Conservation (phyloP, 2,329 filamentous ascomycete genomes). For the Leptographium flavum region DNA sequence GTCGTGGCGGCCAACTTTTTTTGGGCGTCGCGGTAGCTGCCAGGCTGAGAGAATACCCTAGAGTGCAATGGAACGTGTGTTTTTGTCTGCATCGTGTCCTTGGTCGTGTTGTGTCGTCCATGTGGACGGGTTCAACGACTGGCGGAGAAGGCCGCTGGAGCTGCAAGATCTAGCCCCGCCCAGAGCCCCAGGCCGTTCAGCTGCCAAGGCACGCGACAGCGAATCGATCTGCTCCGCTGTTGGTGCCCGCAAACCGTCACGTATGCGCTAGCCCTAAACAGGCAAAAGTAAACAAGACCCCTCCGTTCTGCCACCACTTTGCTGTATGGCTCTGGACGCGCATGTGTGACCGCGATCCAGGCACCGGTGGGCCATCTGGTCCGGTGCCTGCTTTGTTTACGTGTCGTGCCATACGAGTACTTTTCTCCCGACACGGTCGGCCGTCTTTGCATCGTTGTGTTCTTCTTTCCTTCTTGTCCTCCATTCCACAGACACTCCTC, state of each 20-base stretch:
- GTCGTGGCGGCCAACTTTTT: conserved; percentile 15
- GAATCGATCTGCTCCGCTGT: neutral
- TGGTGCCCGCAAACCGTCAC: too few relatives aligned
- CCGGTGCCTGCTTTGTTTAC: neutral
- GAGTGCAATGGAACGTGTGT: neutral
- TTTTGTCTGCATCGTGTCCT: too few relatives aligned
- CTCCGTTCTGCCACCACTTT: neutral
- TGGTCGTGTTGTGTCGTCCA: too few relatives aligned
- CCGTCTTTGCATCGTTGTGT: too few relatives aligned
- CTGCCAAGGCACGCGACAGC: neutral
- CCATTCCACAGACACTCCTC: neutral
- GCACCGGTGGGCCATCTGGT: neutral
- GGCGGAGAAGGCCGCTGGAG: too few relatives aligned
- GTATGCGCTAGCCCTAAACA: conserved; percentile 2
- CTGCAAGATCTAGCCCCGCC: too few relatives aligned
- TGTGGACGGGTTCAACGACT: too few relatives aligned
- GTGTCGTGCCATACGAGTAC: neutral
- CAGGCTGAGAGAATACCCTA: neutral
- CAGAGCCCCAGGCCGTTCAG: too few relatives aligned
- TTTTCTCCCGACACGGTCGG: neutral
- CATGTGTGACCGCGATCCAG: neutral
- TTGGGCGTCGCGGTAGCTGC: neutral
- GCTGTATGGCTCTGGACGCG: neutral
- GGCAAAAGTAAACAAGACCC: conserved; percentile 9
- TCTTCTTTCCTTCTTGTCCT: neutral